Evolutionary conservation across 768 basidiomycete species (phyloP).

Genomic region (Neoboletus subvelutipes): DNA sequence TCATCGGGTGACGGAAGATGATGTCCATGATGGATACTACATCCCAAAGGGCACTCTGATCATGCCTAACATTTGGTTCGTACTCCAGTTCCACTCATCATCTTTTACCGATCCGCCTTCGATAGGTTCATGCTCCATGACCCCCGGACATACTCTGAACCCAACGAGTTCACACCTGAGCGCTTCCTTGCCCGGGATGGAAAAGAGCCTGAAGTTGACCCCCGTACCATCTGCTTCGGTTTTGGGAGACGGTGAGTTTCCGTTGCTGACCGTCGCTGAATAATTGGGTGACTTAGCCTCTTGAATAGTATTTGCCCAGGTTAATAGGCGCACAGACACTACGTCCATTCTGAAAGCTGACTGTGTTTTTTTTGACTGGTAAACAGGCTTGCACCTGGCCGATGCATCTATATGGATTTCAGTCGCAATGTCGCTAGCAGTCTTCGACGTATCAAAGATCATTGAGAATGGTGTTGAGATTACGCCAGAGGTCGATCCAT

Average conservation of each 20-base stretch:
- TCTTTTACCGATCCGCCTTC: background rate
- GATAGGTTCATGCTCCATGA: slow-evolving; percentile 35
- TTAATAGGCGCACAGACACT: slow-evolving; percentile 1
- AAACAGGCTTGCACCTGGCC: slow-evolving; percentile 49
- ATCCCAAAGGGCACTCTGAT: slow-evolving; percentile 49
- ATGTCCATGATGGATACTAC: slow-evolving; percentile 59
- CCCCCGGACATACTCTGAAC: slow-evolving; percentile 46
- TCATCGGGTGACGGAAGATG: slow-evolving; percentile 58
- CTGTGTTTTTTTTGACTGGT: background rate
- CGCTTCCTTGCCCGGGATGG: slow-evolving; percentile 47
- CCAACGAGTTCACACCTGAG: slow-evolving; percentile 57
- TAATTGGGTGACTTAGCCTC: slow-evolving; percentile 5
- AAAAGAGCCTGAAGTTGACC: slow-evolving; percentile 49
- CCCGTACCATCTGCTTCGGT: slow-evolving; percentile 63
- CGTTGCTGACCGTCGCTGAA: slow-evolving; percentile 2
- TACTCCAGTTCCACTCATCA: slow-evolving; percentile 3
- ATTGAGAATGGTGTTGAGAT: slow-evolving; percentile 47
- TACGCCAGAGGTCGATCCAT: slow-evolving; percentile 55
- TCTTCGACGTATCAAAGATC: slow-evolving; percentile 46
- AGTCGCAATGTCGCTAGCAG: slow-evolving; percentile 44
- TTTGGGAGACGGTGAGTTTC: slow-evolving; percentile 58
- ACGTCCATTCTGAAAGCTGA: slow-evolving; percentile 27
- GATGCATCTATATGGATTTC: slow-evolving; percentile 50
- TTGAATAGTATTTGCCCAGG: slow-evolving; percentile 30
- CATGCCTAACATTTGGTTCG: slow-evolving; percentile 25